These are phyloP conservation scores for Alternaria hordeiaustralica DNA, from an alignment of 2,329 filamentous ascomycete species.

Conservation along the genomic window DNA sequence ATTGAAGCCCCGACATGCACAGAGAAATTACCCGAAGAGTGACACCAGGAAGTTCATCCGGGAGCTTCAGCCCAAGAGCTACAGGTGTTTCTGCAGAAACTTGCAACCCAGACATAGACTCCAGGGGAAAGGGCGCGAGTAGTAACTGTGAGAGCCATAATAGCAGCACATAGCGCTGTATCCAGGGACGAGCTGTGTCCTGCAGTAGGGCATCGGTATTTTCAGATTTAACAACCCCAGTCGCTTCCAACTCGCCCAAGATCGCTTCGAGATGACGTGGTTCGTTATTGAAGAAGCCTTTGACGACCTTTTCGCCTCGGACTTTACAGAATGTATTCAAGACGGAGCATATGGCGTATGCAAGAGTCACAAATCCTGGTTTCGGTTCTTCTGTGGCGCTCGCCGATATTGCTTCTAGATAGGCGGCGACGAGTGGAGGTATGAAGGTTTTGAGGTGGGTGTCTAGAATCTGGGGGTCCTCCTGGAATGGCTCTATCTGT, in stretches of 20 bases:
- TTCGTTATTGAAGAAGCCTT: conserved; percentile 90
- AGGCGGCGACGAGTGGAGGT: conserved; percentile 75
- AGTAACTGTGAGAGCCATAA: conserved; percentile 72
- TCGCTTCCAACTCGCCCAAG: conserved; percentile 74
- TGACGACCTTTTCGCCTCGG: conserved; percentile 88
- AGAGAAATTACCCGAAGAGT: conserved; percentile 73
- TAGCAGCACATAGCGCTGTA: conserved; percentile 85
- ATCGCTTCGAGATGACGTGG: conserved; percentile 83
- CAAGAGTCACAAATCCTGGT: conserved; percentile 37
- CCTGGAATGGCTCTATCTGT: conserved; percentile 86
- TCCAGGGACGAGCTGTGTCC: conserved; percentile 63
- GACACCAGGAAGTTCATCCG: conserved; percentile 70
- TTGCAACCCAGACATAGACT: conserved; percentile 73
- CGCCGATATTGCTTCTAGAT: conserved; percentile 68
- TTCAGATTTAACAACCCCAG: conserved; percentile 38
- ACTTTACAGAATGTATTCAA: conserved; percentile 95
- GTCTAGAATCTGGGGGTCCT: conserved; percentile 92
- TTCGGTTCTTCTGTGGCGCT: conserved; percentile 26
- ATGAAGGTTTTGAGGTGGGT: conserved; percentile 79
- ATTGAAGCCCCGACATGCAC: conserved; percentile 73
- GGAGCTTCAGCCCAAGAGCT: conserved; percentile 60
- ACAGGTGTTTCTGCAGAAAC: conserved; percentile 38
- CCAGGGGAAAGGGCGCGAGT: conserved; percentile 84
- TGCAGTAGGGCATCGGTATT: conserved; percentile 22
- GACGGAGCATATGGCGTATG: conserved; percentile 73